A percentile compares a stretch with the other conserved stretches of the same genome.
phyloP scores from a whole-genome alignment of 208 protist species.

The Herpetomonas muscarum region DNA sequence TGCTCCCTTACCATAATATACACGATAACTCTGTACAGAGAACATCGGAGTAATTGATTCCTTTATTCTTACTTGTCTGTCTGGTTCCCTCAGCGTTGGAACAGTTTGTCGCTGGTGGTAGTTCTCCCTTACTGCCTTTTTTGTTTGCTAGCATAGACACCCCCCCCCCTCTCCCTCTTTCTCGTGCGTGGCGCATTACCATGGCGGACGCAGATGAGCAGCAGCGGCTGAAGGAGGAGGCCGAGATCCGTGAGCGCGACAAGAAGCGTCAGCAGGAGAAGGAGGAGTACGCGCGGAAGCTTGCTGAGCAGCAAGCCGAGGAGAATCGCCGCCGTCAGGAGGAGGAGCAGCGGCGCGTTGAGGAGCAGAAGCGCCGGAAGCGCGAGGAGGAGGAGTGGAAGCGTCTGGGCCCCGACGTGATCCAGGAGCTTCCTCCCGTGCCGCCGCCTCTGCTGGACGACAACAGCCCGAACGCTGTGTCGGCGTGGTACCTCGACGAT shows the following conservation, averaged over 20 bases:
- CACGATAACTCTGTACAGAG: too few species aligned
- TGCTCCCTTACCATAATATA: too few species aligned
- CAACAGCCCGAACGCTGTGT: slow-evolving; percentile 35
- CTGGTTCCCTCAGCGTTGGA: too few species aligned
- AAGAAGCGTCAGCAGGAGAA: slow-evolving; percentile 59
- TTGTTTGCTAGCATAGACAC: too few species aligned
- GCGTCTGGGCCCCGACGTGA: slow-evolving; percentile 68
- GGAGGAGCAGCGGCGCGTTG: slow-evolving; percentile 49
- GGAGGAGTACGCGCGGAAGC: slow-evolving; percentile 62
- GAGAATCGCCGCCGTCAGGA: slow-evolving; percentile 57
- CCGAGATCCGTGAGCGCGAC: slow-evolving; percentile 80
- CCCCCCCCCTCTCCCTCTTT: background rate
- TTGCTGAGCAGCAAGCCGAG: slow-evolving; percentile 49
- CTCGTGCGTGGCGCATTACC: background rate
- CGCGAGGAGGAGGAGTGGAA: slow-evolving; percentile 81
- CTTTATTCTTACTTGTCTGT: too few species aligned
- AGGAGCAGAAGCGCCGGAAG: slow-evolving; percentile 64
- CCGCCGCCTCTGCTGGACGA: slow-evolving; percentile 61
- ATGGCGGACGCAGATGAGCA: slow-evolving; percentile 21
- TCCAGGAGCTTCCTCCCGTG: slow-evolving; percentile 75
- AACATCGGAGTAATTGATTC: too few species aligned
- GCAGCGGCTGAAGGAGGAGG: slow-evolving; percentile 70
- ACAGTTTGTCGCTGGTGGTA: too few species aligned
- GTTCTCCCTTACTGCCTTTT: too few species aligned
- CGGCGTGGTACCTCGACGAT: slow-evolving; percentile 88